phyloP scores from a whole-genome alignment of 768 basidiomycete species.

The Suillus luteus region DNA sequence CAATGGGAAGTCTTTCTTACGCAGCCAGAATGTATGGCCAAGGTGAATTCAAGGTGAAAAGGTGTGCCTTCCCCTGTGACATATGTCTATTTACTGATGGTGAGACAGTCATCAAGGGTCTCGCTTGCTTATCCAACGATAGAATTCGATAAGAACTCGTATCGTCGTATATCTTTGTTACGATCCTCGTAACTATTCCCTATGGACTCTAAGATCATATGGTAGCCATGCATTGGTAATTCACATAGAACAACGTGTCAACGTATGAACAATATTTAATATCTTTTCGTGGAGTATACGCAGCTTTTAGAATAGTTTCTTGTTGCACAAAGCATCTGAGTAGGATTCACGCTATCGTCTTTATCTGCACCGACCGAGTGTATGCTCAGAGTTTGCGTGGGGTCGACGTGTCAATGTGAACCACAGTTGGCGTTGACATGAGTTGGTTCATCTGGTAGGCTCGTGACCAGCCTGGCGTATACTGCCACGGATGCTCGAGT shows the following conservation, averaged over 20 bases:
- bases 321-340: neutral
- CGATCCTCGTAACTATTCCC: neutral
- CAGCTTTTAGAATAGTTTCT: neutral
- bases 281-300: neutral
- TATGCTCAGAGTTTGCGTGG: neutral
- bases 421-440: no score
- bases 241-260: neutral
- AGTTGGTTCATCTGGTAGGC: no score
- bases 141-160: neutral
- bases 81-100: neutral
- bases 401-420: no score
- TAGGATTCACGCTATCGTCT: neutral
- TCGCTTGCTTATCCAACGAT: neutral
- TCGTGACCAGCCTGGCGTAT: no score
- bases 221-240: neutral
- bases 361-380: neutral
- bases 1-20: neutral
- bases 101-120: no score
- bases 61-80: neutral
- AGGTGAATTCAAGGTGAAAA: neutral
- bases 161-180: neutral
- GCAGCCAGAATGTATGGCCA: neutral
- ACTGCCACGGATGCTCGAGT: no score
- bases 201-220: neutral
- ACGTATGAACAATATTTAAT: constrained; percentile 2